A percentile compares a stretch with the other conserved stretches of the same genome.
These are phyloP conservation scores for Telfairia occidentalis DNA, from an alignment of 331 rosid genomes.

Conservation along the genomic window DNA sequence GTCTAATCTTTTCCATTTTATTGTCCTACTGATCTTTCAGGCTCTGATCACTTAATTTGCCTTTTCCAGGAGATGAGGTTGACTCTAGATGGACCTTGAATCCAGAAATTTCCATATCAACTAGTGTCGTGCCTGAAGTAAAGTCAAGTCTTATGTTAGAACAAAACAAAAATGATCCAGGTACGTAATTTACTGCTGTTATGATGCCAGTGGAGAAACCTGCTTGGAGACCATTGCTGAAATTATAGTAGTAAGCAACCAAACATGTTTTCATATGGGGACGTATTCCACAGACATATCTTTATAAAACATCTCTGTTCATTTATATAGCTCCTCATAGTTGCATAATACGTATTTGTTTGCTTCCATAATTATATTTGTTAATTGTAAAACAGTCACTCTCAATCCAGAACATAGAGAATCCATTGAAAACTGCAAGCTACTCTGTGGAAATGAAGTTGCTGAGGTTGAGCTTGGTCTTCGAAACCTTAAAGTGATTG, in stretches of 20 bases:
- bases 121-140: not conserved
- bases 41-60: not conserved
- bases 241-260: not conserved
- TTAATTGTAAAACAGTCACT: conserved; percentile 25
- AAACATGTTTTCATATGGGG: not conserved
- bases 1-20: conserved; percentile 2
- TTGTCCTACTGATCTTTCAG: not conserved
- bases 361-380: not conserved
- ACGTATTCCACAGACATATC: not conserved
- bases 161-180: conserved; percentile 1
- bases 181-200: conserved; percentile 9
- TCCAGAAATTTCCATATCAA: not conserved
- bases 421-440: conserved; percentile 10
- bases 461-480: conserved; percentile 26
- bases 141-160: not conserved
- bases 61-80: not conserved
- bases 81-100: conserved; percentile 1
- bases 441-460: conserved; percentile 37
- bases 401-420: conserved; percentile 10
- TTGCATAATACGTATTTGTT: not conserved
- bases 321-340: not conserved
- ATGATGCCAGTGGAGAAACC: not conserved
- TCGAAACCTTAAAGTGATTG: conserved; percentile 26
- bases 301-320: not conserved
- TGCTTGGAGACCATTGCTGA: not conserved